Conservation (phyloP, 306 rosid species). For the Lithocarpus polystachyus region DNA sequence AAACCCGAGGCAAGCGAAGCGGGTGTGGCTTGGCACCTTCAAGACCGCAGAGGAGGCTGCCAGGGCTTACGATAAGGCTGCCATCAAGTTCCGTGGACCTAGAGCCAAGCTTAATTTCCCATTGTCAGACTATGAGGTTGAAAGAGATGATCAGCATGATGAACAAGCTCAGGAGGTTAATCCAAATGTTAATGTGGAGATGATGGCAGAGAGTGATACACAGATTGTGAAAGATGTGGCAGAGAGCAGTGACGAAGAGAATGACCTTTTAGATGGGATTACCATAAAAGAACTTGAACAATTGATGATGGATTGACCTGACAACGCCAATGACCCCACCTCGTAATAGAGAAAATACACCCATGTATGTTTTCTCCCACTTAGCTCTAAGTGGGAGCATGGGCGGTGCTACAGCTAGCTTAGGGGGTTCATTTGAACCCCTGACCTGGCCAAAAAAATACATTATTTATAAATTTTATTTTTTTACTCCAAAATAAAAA, state of each 20-base stretch:
- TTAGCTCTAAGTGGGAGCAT: no score
- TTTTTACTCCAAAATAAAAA: no score
- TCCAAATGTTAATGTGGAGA: neutral
- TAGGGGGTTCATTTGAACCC: no score
- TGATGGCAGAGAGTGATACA: neutral
- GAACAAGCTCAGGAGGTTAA: neutral
- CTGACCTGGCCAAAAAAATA: no score
- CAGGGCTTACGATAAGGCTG: slow-evolving; percentile 56
- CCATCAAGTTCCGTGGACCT: slow-evolving; percentile 43
- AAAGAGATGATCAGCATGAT: neutral
- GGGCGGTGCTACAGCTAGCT: no score
- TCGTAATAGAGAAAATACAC: no score
- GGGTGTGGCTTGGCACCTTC: slow-evolving; percentile 65
- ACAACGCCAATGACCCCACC: no score
- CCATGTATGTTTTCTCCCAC: no score
- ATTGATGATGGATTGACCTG: no score
- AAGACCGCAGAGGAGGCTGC: slow-evolving; percentile 56
- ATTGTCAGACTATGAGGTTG: neutral
- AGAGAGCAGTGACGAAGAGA: neutral
- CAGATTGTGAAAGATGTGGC: neutral
- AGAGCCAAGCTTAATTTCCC: slow-evolving; percentile 49
- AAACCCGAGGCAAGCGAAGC: slow-evolving; percentile 33
- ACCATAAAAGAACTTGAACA: no score
- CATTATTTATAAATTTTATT: no score
- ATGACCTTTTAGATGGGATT: neutral